Base-by-base conservation (phyloP, 2,329 filamentous ascomycete species). In the Aureobasidium lini region DNA sequence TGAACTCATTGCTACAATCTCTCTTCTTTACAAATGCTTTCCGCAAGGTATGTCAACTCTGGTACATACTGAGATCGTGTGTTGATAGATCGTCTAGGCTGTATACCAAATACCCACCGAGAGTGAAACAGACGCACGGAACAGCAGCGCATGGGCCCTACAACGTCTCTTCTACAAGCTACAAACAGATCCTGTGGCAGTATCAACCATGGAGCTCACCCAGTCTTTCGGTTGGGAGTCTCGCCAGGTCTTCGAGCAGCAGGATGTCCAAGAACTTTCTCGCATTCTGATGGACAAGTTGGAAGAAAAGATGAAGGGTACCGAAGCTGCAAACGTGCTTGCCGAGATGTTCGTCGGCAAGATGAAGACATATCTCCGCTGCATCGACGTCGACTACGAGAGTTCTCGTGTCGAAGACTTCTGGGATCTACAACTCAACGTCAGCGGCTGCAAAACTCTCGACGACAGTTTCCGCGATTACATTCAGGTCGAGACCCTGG, bases 171-270 rank as follows among this genome's bases (percentile, higher is more conserved):
- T 99, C 74, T 97, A 96, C 70, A 89, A 92, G 66, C 80, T 99
- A 18, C 94, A 99, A 72, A 95, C 91, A 11, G 93, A 87, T 40
- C 85, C 86, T 54, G 77, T 80, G 37, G 90, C 95, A 0, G 93
- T 99, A 2, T 84, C 89, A 40, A 99, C 94, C 1, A 91, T 88
- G 54, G 94, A 99, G 70, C 82, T 99, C 40, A 99, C 94, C 6
- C 89, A 90, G 65, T 97, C 94, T 0, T 99, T 99, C 72, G 94
- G 94, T 28, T 99, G 94, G 94, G 93, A 99, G 68, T 95, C 93
- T 2, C 85, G 91, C 64, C 93, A 99, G 70, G 96, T 97, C 57
- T 99, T 99, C 67, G 93, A 97, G 75, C 94, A 99, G 72, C 94
- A 99, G 73, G 94, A 99, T 74, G 94, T 99, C 8, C 94, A 99